Percentiles rank a stretch among this genome's conserved stretches.
Evolutionary conservation across 805 yeast genomes (phyloP).

Genomic region (Monosporozyma solicola): DNA sequence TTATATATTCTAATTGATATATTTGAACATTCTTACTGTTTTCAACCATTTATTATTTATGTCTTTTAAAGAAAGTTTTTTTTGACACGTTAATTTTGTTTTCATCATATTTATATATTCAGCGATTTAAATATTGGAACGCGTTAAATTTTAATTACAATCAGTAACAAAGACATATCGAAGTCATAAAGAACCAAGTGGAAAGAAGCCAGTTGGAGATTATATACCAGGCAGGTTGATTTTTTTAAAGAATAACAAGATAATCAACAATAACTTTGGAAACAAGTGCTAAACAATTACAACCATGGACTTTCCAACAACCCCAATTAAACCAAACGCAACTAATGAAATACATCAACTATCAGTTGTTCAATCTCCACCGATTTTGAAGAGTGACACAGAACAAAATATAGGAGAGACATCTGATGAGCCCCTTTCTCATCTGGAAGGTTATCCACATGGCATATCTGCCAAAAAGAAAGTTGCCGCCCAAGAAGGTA

Average conservation of each 20-base stretch:
- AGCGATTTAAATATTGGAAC: not conserved
- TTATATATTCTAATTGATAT: not conserved
- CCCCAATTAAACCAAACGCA: not conserved
- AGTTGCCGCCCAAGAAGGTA: not conserved
- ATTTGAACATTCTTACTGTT: not conserved
- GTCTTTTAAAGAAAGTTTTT: not conserved
- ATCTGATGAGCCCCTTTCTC: not conserved
- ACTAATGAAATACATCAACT: not conserved
- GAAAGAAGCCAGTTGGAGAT: not conserved
- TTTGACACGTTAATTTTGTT: not conserved
- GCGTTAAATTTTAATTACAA: not conserved
- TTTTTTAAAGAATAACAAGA: too few species aligned
- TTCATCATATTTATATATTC: not conserved
- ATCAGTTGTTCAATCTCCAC: not conserved
- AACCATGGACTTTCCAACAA: not conserved
- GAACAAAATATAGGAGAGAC: not conserved
- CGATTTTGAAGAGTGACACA: not conserved
- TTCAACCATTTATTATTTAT: not conserved
- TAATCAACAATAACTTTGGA: not conserved
- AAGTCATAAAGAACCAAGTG: not conserved
- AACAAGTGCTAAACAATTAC: not conserved
- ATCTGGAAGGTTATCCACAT: slow-evolving; percentile 12
- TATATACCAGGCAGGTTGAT: too few species aligned
- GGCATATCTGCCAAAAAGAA: slow-evolving; percentile 13
- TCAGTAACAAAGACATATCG: not conserved